A percentile compares a stretch with the other conserved stretches of the same genome.
Evolutionary conservation across 2,329 filamentous ascomycete species (phyloP).

Genomic region (Aspergillus sp.): DNA sequence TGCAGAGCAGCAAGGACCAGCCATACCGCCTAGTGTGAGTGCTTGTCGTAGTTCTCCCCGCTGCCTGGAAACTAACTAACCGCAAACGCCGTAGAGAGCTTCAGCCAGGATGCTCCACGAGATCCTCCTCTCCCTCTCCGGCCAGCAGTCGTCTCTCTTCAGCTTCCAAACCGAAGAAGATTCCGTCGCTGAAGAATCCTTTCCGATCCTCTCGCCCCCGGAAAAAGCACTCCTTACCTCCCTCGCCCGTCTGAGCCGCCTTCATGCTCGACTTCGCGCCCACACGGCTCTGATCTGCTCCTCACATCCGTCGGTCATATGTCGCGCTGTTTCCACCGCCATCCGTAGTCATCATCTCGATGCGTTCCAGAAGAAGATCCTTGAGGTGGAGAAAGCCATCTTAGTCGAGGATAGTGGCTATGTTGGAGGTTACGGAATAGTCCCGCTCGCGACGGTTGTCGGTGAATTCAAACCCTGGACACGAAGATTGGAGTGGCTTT

Average conservation of each 20-base stretch:
- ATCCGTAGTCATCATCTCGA: constrained; percentile 73
- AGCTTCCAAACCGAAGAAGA: constrained; percentile 51
- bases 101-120: constrained; percentile 82
- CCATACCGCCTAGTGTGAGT: constrained; percentile 26
- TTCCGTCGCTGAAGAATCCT: constrained; percentile 50
- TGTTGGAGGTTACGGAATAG: constrained; percentile 90
- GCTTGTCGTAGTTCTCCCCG: not conserved
- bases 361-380: constrained; percentile 77
- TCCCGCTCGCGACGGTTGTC: constrained; percentile 82
- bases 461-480: constrained; percentile 86
- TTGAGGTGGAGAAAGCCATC: constrained; percentile 79
- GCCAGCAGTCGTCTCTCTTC: constrained; percentile 87
- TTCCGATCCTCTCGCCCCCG: constrained; percentile 65
- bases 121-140: constrained; percentile 92
- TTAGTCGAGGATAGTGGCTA: constrained; percentile 72
- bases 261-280: constrained; percentile 71
- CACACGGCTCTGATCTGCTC: constrained; percentile 67
- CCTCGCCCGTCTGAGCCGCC: constrained; percentile 72
- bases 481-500: constrained; percentile 81
- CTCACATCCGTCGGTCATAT: constrained; percentile 76
- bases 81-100: constrained; percentile 16
- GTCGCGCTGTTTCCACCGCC: constrained; percentile 79
- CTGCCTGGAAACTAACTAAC: constrained; percentile 6
- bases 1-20: constrained; percentile 24
- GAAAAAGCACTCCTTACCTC: constrained; percentile 79